These are phyloP conservation scores for Pinus tabuliformis DNA, from an alignment of 75 land plant genomes.

Conservation along the genomic window DNA sequence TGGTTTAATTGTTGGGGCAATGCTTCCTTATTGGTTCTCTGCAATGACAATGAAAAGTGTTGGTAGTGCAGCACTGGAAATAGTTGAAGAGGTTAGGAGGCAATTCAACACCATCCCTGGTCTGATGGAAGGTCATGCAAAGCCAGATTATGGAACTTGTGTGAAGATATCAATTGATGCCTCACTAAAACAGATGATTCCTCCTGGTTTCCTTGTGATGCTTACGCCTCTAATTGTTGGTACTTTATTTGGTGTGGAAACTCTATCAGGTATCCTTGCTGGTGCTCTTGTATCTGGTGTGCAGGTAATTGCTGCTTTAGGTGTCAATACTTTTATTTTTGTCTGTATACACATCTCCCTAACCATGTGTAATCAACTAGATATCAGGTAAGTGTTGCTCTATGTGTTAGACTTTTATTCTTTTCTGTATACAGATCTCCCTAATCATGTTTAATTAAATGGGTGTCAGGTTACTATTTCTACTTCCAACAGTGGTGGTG, in stretches of 20 bases:
- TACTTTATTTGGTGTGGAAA: slow-evolving; percentile 70
- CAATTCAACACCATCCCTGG: slow-evolving; percentile 78
- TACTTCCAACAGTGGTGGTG: slow-evolving; percentile 80
- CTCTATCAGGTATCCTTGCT: slow-evolving; percentile 66
- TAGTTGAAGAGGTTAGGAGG: slow-evolving; percentile 85
- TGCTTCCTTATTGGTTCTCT: slow-evolving; percentile 43
- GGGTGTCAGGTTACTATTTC: slow-evolving; percentile 57
- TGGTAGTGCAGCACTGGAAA: slow-evolving; percentile 27
- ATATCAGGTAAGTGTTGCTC: slow-evolving; percentile 21
- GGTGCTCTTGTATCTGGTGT: slow-evolving; percentile 76
- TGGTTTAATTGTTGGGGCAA: slow-evolving; percentile 33
- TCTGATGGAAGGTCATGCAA: slow-evolving; percentile 65
- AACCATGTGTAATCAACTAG: neutral
- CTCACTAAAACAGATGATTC: slow-evolving; percentile 78
- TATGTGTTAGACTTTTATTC: neutral
- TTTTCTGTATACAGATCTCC: neutral
- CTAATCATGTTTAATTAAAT: neutral
- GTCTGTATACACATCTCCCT: neutral
- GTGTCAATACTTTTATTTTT: neutral
- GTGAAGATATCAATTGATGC: slow-evolving; percentile 83
- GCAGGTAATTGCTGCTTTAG: slow-evolving; percentile 34
- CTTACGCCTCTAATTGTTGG: slow-evolving; percentile 81
- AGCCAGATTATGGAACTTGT: slow-evolving; percentile 82
- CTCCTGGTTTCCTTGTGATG: slow-evolving; percentile 85
- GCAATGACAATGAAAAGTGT: slow-evolving; percentile 43